phyloP scores from a whole-genome alignment of 148 eudicot species.

The Cornus suecica region DNA sequence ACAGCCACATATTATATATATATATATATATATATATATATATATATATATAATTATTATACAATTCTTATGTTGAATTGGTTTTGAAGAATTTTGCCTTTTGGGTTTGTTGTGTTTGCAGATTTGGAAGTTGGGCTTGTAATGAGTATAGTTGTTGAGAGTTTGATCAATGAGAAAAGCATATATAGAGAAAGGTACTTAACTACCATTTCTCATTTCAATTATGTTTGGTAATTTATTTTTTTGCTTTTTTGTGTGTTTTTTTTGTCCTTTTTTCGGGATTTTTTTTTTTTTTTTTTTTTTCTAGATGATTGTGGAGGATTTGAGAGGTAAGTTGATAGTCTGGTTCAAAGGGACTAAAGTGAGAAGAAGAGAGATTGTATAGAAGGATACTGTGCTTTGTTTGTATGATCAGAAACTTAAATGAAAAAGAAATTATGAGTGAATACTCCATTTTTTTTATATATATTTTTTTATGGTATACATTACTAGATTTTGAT shows the following conservation, averaged over 20 bases:
- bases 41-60: neutral
- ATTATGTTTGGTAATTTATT: slow-evolving; percentile 8
- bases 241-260: neutral
- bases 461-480: no score
- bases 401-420: slow-evolving; percentile 13
- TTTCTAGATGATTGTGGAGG: slow-evolving; percentile 24
- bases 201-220: slow-evolving; percentile 13
- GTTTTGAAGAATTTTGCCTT: neutral
- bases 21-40: neutral
- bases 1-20: neutral
- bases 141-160: slow-evolving; percentile 6
- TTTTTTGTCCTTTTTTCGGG: neutral
- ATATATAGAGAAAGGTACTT: slow-evolving; percentile 7
- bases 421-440: slow-evolving; percentile 10
- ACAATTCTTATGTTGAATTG: neutral
- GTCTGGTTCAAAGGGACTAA: slow-evolving; percentile 35
- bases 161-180: slow-evolving; percentile 2
- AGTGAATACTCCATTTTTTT: neutral
- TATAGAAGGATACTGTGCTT: slow-evolving; percentile 39
- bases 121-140: slow-evolving; percentile 22
- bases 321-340: slow-evolving; percentile 33
- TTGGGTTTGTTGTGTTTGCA: slow-evolving; percentile 4
- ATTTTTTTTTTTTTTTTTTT: slow-evolving; percentile 1
- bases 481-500: slow-evolving; percentile 9
- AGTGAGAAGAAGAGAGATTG: slow-evolving; percentile 23